Evolutionary conservation across 2,329 filamentous ascomycete species (phyloP).

Genomic region (Clarireedia sp.): DNA sequence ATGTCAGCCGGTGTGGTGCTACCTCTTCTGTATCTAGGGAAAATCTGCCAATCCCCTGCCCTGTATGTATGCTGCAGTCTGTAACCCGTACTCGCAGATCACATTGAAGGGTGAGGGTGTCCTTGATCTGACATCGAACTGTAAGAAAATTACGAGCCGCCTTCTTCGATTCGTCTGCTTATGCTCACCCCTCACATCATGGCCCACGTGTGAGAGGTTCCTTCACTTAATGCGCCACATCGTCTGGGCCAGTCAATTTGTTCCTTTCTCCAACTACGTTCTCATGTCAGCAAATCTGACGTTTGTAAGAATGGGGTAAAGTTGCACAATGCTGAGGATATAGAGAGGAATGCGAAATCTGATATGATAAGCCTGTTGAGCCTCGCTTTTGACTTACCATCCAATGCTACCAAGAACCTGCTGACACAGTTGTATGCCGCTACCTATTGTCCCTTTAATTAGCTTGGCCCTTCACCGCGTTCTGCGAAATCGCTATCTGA

Average conservation of each 20-base stretch:
- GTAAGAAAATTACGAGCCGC: too few species aligned
- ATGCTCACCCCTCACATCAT: background rate
- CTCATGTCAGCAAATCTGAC: too few species aligned
- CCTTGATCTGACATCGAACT: too few species aligned
- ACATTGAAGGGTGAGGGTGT: too few species aligned
- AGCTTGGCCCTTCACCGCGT: background rate
- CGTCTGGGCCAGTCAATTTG: conserved; percentile 15
- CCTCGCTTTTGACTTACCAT: conserved; percentile 45
- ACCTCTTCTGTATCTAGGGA: too few species aligned
- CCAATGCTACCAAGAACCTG: conserved; percentile 72
- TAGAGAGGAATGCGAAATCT: background rate
- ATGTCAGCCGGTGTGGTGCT: too few species aligned
- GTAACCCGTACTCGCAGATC: too few species aligned
- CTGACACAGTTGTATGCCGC: conserved; percentile 82
- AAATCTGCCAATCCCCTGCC: background rate
- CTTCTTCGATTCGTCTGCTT: too few species aligned
- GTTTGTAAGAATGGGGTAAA: too few species aligned
- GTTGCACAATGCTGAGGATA: conserved; percentile 2
- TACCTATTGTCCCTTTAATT: conserved; percentile 32
- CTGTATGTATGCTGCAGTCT: background rate
- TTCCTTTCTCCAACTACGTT: conserved; percentile 27
- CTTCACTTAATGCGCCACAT: conserved; percentile 1
- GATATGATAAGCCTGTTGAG: background rate
- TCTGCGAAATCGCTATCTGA: background rate
- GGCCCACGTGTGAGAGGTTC: background rate